Base-by-base conservation (phyloP, 306 rosid genomes). In the Cicer bijugum region DNA sequence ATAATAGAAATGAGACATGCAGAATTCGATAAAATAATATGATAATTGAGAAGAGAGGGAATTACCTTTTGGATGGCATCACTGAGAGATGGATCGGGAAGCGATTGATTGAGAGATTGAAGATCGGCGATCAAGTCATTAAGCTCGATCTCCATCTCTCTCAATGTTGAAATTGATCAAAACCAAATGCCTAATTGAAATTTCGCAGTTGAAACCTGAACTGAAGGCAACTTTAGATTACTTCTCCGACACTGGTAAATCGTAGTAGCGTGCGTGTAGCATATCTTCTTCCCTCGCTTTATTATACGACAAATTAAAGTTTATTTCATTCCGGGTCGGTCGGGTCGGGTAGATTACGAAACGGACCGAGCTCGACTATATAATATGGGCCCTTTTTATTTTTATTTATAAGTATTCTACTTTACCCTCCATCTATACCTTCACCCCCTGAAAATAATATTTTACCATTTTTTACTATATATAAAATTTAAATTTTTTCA, bases 111-210 rank as follows among this genome's bases (percentile, higher is more conserved):
- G 53, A 93, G 92, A 55, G 93, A 88, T 71, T 93, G 86, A 73
- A 93, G 96, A 83, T 93, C 96, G 44, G 78, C 59, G 11, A 84
- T 59, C 85, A 88, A 66, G 81, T 86, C 85, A 44, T 86, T 85
- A 77, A 90, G 78, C 74, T 89, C 96, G 59, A 70, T 78, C 88
- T 93, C 98, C 98, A 93, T 79, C 42, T 67, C 77, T 61, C 75
- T 52, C 63, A 48, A 19, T 44, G 28, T 50, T 5, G 9, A 44
- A 66, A 17, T 67, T 1, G 72, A 67, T 1, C n/a, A 7, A 20
- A 4, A 12, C 23, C 23, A 67, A 69, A 69, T 9, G 75, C 35
- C 4, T 0, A 38, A 51, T 9, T 67, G 76, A 71, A 53, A 71
- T 4, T 28, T 28, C 53, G 47, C 2, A 69, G 28, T 51, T 37